Evolutionary conservation across 2,329 filamentous ascomycete genomes (phyloP).

Genomic region (Penicillium sp.): DNA sequence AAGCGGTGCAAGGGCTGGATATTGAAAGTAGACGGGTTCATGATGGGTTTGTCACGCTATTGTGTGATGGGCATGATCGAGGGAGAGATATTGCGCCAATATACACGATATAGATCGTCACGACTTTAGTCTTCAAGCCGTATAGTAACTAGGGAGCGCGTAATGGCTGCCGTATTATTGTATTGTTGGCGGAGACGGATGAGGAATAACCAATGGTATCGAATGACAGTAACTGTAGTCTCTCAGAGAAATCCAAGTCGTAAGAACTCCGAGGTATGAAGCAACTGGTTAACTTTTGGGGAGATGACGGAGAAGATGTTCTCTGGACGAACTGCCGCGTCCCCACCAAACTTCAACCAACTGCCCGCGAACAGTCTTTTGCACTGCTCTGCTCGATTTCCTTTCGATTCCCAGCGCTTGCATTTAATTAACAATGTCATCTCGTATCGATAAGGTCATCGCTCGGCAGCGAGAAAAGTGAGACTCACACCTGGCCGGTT

Average conservation of each 20-base stretch:
- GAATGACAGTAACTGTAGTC: background rate
- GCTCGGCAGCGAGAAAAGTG: constrained; percentile 74
- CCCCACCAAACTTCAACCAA: constrained; percentile 19
- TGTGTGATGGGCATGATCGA: background rate
- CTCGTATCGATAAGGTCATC: constrained; percentile 64
- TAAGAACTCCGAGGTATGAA: background rate
- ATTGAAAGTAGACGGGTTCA: constrained; percentile 51
- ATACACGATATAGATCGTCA: constrained; percentile 4
- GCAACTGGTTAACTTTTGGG: background rate
- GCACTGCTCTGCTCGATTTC: background rate
- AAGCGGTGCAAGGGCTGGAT: constrained; percentile 70
- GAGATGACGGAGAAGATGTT: constrained; percentile 7
- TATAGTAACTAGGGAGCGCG: background rate
- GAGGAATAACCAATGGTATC: background rate
- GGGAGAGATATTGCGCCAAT: background rate
- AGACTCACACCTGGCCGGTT: constrained; percentile 11
- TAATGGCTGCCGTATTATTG: background rate
- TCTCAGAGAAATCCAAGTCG: background rate
- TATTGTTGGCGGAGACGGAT: background rate
- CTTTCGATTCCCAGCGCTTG: background rate
- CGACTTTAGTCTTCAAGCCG: background rate
- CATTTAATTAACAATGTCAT: constrained; percentile 34
- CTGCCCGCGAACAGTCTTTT: constrained; percentile 19
- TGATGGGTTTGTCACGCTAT: constrained; percentile 12
- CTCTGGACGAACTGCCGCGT: constrained; percentile 9